phyloP scores from a whole-genome alignment of 2,329 filamentous ascomycete species.

The Decorospora gaudefroyi region DNA sequence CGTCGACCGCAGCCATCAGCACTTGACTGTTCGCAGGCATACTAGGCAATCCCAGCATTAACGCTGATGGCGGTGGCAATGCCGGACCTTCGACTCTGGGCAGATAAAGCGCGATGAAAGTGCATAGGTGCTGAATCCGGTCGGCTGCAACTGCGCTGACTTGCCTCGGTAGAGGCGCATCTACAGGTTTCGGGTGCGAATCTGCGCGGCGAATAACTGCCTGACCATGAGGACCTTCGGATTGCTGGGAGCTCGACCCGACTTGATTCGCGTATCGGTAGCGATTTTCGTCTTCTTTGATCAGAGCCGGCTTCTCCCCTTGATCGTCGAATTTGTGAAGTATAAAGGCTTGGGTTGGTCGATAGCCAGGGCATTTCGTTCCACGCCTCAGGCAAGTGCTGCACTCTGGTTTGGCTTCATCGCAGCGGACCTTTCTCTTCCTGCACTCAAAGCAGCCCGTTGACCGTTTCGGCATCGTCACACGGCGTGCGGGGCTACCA shows the following conservation, averaged over 20 bases:
- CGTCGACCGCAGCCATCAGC: constrained; percentile 41
- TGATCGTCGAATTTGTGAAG: constrained; percentile 41
- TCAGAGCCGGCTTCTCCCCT: constrained; percentile 36
- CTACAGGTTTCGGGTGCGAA: constrained; percentile 18
- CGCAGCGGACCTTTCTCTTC: constrained; percentile 46
- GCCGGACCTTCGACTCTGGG: constrained; percentile 35
- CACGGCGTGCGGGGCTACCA: constrained; percentile 10
- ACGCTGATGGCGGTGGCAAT: constrained; percentile 43
- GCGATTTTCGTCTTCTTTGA: constrained; percentile 43
- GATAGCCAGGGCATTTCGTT: constrained; percentile 45
- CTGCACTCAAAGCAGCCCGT: constrained; percentile 46
- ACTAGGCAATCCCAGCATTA: constrained; percentile 41
- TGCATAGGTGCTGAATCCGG: constrained; percentile 42
- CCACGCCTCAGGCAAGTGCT: constrained; percentile 42
- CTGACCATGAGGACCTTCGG: constrained; percentile 7
- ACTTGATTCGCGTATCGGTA: constrained; percentile 40
- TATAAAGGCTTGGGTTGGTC: constrained; percentile 44
- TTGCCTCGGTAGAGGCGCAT: constrained; percentile 33
- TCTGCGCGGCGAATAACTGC: constrained; percentile 18
- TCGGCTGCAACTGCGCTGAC: constrained; percentile 44
- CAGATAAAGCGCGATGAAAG: constrained; percentile 41
- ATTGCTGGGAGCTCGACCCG: constrained; percentile 8
- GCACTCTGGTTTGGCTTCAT: constrained; percentile 45
- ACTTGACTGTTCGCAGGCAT: constrained; percentile 40
- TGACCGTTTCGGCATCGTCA: constrained; percentile 45